phyloP scores from a whole-genome alignment of 139 green algal species.

The Haematococcus sp. region DNA sequence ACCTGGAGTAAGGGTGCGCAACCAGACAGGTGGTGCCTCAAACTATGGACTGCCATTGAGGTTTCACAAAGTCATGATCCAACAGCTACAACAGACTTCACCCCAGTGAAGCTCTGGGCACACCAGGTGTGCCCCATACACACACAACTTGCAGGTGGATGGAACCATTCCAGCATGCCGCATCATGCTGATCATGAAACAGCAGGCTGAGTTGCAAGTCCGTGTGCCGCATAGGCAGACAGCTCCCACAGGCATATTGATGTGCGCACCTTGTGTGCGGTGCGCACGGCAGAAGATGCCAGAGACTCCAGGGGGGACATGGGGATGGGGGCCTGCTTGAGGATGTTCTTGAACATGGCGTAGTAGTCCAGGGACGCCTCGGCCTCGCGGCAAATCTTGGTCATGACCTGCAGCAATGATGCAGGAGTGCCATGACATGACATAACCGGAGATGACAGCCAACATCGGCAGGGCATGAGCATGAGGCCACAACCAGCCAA shows the following conservation, averaged over 20 bases:
- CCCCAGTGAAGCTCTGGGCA: too few species aligned
- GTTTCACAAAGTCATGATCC: neutral
- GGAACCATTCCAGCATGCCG: too few species aligned
- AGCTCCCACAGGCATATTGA: neutral
- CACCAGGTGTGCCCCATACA: too few species aligned
- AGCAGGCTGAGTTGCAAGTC: too few species aligned
- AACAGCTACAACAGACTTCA: neutral
- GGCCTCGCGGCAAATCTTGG: slow-evolving; percentile 89
- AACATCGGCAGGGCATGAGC: too few species aligned
- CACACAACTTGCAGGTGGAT: too few species aligned
- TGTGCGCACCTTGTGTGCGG: slow-evolving; percentile 82
- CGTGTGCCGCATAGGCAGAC: too few species aligned
- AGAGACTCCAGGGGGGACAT: slow-evolving; percentile 95
- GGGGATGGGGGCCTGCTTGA: slow-evolving; percentile 79
- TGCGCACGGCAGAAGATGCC: slow-evolving; percentile 91
- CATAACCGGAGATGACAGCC: too few species aligned
- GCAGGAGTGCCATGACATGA: neutral
- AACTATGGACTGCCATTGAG: too few species aligned
- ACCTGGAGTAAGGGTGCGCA: too few species aligned
- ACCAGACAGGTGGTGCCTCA: neutral
- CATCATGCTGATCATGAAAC: too few species aligned
- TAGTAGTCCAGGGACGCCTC: slow-evolving; percentile 94
- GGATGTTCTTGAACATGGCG: slow-evolving; percentile 84
- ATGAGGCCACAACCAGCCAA: too few species aligned
- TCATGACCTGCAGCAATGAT: slow-evolving; percentile 71